These are phyloP conservation scores for Decorospora gaudefroyi DNA, from an alignment of 2,329 filamentous ascomycete species.

Conservation along the genomic window DNA sequence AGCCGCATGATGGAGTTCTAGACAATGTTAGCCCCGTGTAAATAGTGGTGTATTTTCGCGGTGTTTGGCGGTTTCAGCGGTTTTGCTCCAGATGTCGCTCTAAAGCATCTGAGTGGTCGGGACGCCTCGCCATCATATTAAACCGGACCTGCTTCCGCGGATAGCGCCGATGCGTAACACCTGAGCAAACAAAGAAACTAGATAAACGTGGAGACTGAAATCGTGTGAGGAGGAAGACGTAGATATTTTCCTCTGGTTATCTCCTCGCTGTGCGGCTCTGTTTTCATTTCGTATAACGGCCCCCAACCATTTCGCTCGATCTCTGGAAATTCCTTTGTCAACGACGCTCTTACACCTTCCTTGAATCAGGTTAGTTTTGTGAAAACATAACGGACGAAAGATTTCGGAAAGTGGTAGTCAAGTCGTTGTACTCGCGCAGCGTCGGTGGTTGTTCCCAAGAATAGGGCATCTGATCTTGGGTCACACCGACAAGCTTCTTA, in stretches of 20 bases:
- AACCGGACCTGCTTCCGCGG: constrained; percentile 12
- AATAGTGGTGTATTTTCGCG: constrained; percentile 15
- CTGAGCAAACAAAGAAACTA: background rate
- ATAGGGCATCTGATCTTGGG: constrained; percentile 19
- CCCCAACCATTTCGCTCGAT: too few species aligned
- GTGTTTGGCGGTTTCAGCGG: constrained; percentile 12
- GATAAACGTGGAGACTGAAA: background rate
- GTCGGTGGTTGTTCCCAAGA: background rate
- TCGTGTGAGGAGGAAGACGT: background rate
- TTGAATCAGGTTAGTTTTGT: too few species aligned
- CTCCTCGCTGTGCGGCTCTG: too few species aligned
- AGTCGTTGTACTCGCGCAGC: too few species aligned
- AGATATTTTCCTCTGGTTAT: too few species aligned
- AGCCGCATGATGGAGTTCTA: constrained; percentile 29
- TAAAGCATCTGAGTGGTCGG: constrained; percentile 16
- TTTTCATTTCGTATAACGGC: too few species aligned
- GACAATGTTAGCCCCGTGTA: constrained; percentile 16
- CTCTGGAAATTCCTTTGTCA: too few species aligned
- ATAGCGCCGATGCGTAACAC: background rate
- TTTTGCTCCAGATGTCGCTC: constrained; percentile 3
- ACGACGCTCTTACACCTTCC: too few species aligned
- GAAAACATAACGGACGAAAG: too few species aligned
- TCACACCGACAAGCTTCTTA: constrained; percentile 15
- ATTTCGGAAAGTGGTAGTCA: too few species aligned
- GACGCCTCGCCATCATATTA: constrained; percentile 8